Percentiles rank a stretch among this genome's conserved stretches.
Conservation (phyloP, 2,329 filamentous ascomycete species). For the Amauroascus niger region DNA sequence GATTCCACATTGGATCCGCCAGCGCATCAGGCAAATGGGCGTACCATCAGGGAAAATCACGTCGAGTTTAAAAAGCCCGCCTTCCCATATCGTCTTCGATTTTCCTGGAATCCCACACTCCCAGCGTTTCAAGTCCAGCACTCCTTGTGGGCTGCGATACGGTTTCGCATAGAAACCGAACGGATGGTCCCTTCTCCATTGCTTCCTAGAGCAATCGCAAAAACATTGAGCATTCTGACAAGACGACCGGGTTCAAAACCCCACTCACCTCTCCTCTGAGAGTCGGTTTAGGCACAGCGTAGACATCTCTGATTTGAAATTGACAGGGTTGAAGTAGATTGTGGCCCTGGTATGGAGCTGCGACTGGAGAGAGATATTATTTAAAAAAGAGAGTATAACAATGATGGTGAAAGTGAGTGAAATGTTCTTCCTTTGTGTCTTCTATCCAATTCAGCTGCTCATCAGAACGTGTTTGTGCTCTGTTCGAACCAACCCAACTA, state of each 20-base stretch:
- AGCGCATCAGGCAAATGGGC: slow-evolving; percentile 23
- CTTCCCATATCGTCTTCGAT: slow-evolving; percentile 94
- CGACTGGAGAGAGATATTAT: background rate
- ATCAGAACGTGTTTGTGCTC: background rate
- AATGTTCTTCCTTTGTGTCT: too few species aligned
- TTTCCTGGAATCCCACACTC: slow-evolving; percentile 95
- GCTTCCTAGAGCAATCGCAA: slow-evolving; percentile 54
- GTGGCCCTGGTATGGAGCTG: too few species aligned
- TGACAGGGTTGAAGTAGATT: too few species aligned
- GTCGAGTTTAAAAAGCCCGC: slow-evolving; percentile 90
- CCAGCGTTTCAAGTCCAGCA: slow-evolving; percentile 89
- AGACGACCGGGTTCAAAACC: background rate
- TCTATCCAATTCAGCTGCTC: background rate
- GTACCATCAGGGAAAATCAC: slow-evolving; percentile 87
- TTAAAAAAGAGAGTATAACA: background rate
- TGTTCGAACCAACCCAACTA: too few species aligned
- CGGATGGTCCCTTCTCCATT: slow-evolving; percentile 93
- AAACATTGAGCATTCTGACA: background rate
- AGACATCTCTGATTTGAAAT: background rate
- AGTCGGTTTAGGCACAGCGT: slow-evolving; percentile 77
- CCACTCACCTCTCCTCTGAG: slow-evolving; percentile 67
- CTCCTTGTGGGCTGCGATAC: slow-evolving; percentile 63
- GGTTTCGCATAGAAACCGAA: slow-evolving; percentile 97
- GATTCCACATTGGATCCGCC: background rate
- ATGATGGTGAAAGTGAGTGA: background rate